Evolutionary conservation across 2,329 filamentous ascomycete species (phyloP), one percentile per base, ranked within the genome.

Genomic region (Hirsutella minnesotensis): DNA sequence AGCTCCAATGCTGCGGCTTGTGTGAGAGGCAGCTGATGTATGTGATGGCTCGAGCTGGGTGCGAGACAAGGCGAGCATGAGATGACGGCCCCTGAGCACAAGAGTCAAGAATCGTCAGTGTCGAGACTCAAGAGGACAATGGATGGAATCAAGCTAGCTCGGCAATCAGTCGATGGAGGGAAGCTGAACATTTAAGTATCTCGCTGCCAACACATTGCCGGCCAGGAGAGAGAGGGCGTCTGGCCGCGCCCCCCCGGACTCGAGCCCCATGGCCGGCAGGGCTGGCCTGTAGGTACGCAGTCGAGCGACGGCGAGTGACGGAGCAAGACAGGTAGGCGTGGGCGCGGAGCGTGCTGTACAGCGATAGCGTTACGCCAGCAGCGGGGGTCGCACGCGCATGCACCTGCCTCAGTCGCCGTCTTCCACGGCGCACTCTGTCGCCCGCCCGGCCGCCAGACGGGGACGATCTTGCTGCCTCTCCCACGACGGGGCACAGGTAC

Each of bases 121-220:
- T 16, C 16, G 9, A 7, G 12, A 31, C 9, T 20, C n/a, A 36
- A 9, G 13, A n/a, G 4, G 36, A 38, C 21, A 10, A 38, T 38
- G 13, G 21, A 27, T 8, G 21, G 22, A 24, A 9, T 2, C 20
- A 39, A 20, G 12, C 39, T 35, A 41, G 31, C 29, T 27, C 19
- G 38, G 24, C 38, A 15, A 19, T 19, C 9, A 5, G 8, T 15
- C 2, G 38, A 30, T 20, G 40, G 44, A 30, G 40, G 40, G 39
- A 54, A 47, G 52, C 54, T 56, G 44, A 54, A 55, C 46, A 53
- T 57, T 19, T 57, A 57, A 57, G 56, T 57, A 55, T 57, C 50
- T 47, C 47, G 48, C 51, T 49, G 16, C 41, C 44, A 45, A 42
- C 43, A 42, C 43, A 41, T 37, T 41, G 35, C 34, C 34, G 24